A percentile compares a stretch with the other conserved stretches of the same genome.
These are phyloP conservation scores for Aspergillus oerlinghausenensis DNA, from an alignment of 2,329 filamentous ascomycete species.

Conservation along the genomic window DNA sequence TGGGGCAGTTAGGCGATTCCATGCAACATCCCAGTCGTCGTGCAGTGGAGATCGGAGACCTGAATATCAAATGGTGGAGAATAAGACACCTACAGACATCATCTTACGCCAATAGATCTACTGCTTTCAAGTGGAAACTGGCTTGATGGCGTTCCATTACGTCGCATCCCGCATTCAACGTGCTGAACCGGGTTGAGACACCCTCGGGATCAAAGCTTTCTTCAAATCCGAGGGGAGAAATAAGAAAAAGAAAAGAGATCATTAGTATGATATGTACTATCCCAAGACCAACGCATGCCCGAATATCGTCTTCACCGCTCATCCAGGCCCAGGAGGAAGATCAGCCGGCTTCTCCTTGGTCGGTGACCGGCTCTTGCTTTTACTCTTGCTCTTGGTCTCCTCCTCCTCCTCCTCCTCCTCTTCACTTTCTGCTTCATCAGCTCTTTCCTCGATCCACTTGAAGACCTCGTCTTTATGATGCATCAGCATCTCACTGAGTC, in stretches of 20 bases:
- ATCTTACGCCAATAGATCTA: not conserved
- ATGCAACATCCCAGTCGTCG: not conserved
- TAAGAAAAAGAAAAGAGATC: not conserved
- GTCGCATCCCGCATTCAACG: conserved; percentile 3
- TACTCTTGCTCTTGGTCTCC: conserved; percentile 12
- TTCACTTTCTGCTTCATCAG: conserved; percentile 22
- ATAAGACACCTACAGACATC: not conserved
- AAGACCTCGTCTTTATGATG: conserved; percentile 50
- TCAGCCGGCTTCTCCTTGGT: conserved; percentile 9
- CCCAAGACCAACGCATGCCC: not conserved
- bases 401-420: conserved; percentile 22
- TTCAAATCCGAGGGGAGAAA: not conserved
- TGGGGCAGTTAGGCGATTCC: not conserved
- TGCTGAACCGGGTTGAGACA: not conserved
- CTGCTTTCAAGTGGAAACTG: not conserved
- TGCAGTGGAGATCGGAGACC: not conserved
- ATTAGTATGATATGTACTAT: not conserved
- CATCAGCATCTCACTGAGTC: conserved; percentile 54
- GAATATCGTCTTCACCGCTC: not conserved
- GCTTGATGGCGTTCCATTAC: not conserved
- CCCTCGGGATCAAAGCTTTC: not conserved
- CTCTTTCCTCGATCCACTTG: conserved; percentile 41
- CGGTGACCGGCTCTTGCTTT: conserved; percentile 12
- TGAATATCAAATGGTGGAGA: too few species aligned
- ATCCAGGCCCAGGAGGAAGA: conserved; percentile 1